These are phyloP conservation scores for Solanum raphanifolium DNA, from an alignment of 257 asterid genomes.

Conservation along the genomic window DNA sequence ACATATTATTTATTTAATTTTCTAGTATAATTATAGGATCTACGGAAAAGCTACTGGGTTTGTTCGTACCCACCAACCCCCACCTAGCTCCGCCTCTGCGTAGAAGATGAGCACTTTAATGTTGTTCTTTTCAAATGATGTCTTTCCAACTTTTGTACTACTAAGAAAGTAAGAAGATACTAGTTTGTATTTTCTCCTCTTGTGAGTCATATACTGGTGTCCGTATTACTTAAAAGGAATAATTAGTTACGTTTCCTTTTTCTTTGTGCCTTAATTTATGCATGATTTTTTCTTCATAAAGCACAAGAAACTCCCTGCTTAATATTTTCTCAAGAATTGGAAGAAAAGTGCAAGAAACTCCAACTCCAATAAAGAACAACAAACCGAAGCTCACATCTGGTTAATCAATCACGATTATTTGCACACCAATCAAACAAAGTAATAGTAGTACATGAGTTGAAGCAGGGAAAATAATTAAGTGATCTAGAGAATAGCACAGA, in stretches of 20 bases:
- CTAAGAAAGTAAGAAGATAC: neutral
- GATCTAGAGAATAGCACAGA: neutral
- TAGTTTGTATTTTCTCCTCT: neutral
- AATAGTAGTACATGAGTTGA: neutral
- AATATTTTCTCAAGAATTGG: neutral
- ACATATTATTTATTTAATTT: no score
- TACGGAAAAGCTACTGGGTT: no score
- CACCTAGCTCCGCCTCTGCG: no score
- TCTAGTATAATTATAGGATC: neutral
- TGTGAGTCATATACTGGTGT: neutral
- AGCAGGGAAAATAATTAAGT: neutral
- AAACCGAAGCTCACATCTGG: neutral
- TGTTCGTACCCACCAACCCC: no score
- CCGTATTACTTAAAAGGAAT: neutral
- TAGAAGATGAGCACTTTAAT: neutral
- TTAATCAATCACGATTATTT: neutral
- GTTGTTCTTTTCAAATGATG: neutral
- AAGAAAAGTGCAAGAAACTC: neutral
- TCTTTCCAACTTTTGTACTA: neutral
- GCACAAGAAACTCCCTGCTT: neutral
- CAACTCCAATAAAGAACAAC: neutral
- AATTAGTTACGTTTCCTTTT: neutral
- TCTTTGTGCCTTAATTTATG: neutral
- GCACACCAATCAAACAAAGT: neutral
- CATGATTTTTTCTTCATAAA: neutral